Percentiles rank a stretch among this genome's conserved stretches.
Conservation (phyloP, 192 early-diverging fungal genomes). For the Blastocladiella britannica region DNA sequence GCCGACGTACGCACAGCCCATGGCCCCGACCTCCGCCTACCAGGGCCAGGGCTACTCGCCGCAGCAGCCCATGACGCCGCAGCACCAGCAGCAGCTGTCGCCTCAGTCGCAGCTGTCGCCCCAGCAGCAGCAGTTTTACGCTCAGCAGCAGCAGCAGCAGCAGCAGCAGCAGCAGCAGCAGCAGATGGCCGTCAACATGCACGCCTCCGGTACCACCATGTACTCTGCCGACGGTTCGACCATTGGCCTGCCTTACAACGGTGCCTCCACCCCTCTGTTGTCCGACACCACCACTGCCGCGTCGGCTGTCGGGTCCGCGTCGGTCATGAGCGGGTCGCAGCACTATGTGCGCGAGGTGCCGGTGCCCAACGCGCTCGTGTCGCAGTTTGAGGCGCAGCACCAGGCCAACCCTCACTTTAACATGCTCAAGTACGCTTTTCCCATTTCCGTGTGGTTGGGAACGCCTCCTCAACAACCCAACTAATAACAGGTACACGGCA, state of each 20-base stretch:
- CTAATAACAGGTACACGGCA: slow-evolving; percentile 52
- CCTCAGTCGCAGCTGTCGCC: too few relatives aligned
- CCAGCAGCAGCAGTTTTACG: too few relatives aligned
- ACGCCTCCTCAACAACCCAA: too few relatives aligned
- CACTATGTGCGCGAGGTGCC: neutral
- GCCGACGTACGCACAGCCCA: too few relatives aligned
- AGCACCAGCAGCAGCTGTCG: too few relatives aligned
- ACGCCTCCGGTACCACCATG: neutral
- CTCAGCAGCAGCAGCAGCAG: too few relatives aligned
- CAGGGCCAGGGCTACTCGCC: neutral
- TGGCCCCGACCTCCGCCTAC: neutral
- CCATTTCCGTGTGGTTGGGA: too few relatives aligned
- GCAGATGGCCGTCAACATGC: neutral
- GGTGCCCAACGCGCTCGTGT: neutral
- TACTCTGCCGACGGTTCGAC: neutral
- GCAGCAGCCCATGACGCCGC: neutral
- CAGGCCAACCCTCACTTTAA: neutral
- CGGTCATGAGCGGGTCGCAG: neutral
- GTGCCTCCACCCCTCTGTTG: too few relatives aligned
- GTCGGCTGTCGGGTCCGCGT: neutral
- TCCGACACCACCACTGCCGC: neutral
- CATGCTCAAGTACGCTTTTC: too few relatives aligned
- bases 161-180: too few relatives aligned
- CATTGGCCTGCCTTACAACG: too few relatives aligned
- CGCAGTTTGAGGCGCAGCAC: neutral